phyloP scores from a whole-genome alignment of 2,329 filamentous ascomycete species.

The Penicillium expansum region DNA sequence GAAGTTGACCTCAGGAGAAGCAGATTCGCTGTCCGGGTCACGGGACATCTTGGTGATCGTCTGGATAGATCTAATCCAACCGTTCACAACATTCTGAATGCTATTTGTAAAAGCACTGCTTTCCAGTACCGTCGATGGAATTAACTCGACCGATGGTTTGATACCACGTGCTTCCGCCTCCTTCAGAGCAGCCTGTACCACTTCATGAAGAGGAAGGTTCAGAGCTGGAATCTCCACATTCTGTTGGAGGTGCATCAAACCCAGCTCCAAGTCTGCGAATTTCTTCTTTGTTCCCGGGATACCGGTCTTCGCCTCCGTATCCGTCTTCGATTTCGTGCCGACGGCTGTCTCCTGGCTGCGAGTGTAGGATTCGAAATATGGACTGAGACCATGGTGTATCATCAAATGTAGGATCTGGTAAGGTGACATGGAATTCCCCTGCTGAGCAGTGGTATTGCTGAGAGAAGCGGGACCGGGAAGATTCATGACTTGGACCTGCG shows the following conservation, averaged over 20 bases:
- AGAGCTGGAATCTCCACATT: slow-evolving; percentile 97
- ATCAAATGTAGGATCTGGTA: slow-evolving; percentile 92
- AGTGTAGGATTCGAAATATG: slow-evolving; percentile 96
- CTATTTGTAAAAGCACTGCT: slow-evolving; percentile 93
- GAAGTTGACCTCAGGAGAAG: slow-evolving; percentile 97
- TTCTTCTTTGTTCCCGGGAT: slow-evolving; percentile 97
- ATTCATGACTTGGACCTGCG: slow-evolving; percentile 90
- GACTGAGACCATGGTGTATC: slow-evolving; percentile 84
- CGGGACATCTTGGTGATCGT: slow-evolving; percentile 91
- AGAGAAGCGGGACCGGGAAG: slow-evolving; percentile 76
- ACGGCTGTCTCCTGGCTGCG: slow-evolving; percentile 70
- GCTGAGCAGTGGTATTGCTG: slow-evolving; percentile 64
- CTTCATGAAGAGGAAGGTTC: slow-evolving; percentile 79
- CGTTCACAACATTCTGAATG: slow-evolving; percentile 88
- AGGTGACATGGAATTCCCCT: slow-evolving; percentile 72
- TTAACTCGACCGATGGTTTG: slow-evolving; percentile 73
- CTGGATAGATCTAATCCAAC: slow-evolving; percentile 98
- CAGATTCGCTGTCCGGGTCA: slow-evolving; percentile 73
- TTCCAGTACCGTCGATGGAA: slow-evolving; percentile 71
- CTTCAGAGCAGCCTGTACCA: slow-evolving; percentile 81
- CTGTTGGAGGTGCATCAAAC: slow-evolving; percentile 86
- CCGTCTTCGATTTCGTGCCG: slow-evolving; percentile 68
- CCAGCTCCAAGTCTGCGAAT: slow-evolving; percentile 89
- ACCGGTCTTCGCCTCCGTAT: slow-evolving; percentile 88
- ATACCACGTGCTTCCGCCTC: slow-evolving; percentile 66